Evolutionary conservation across 345 rosid species (phyloP).

Genomic region (Odontarrhena argentea): DNA sequence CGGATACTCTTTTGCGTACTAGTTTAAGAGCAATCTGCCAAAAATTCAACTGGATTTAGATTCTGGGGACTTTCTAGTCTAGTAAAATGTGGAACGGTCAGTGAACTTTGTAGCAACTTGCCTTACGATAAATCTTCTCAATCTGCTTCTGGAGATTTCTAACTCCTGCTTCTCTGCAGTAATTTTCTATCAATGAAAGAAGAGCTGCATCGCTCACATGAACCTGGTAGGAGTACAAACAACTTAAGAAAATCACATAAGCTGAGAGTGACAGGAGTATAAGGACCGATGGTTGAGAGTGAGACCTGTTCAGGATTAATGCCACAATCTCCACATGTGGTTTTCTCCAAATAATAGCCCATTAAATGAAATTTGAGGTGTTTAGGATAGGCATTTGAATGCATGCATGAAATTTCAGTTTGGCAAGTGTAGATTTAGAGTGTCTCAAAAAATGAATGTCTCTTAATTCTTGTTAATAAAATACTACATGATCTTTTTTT

Average conservation of each 20-base stretch:
- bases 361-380: too few species aligned
- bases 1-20: too few species aligned
- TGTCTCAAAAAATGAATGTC: slow-evolving; percentile 2
- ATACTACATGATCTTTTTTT: not conserved
- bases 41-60: too few species aligned
- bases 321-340: too few species aligned
- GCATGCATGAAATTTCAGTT: not conserved
- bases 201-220: slow-evolving; percentile 73
- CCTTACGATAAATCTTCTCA: slow-evolving; percentile 90
- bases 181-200: slow-evolving; percentile 71
- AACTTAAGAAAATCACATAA: too few species aligned
- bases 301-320: slow-evolving; percentile 23
- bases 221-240: slow-evolving; percentile 50
- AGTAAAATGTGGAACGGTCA: too few species aligned
- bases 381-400: too few species aligned
- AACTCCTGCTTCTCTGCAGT: slow-evolving; percentile 91
- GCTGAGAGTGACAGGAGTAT: too few species aligned
- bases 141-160: slow-evolving; percentile 86
- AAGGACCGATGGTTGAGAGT: not conserved
- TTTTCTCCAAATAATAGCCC: too few species aligned
- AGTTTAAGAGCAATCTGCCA: too few species aligned
- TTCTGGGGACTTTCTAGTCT: too few species aligned
- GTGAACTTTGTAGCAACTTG: slow-evolving; percentile 5
- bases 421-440: not conserved
- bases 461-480: not conserved